Evolutionary conservation across 192 early-diverging fungal species (phyloP), one percentile per base, ranked within the genome.

Genomic region (Podila epicladia): DNA sequence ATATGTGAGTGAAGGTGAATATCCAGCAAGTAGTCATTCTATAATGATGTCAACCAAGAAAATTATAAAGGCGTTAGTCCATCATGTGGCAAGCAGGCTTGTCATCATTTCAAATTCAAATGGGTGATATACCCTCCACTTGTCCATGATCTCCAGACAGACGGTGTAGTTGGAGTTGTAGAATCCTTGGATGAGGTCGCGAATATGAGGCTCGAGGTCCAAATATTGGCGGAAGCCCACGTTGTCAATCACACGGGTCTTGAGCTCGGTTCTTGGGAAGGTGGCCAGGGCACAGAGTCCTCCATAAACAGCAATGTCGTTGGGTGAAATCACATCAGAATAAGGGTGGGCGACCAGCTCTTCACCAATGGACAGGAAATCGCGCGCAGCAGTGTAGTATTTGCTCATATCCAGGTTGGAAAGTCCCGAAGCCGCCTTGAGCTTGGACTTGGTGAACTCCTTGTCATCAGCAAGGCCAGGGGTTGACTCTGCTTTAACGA

Each of bases 261-360:
- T 92, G 20, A 97, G 82, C 49, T 95, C 92, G 48, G 82, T 55
- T 49, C 96, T 82, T 50, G 91, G 88, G 66, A 94, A 94, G 13
- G 94, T 88, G 15, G 94, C 92, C 45, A 97, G 68, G 9, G 93
- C 93, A 76, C 91, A 93, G 12, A 96, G 83, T 61, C 88, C 91
- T 57, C 93, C 93, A 77, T 94, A 95, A 4, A 92, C 85, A 32
- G 95, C 95, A 67, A 97, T 86, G 72, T 97, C 96, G 67, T 92
- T 92, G n/a, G 92, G 83, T 2, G 94, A 86, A 32, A 96, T 82
- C 11, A 92, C 78, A 70, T 90, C 65, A 50, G 62, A 74, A 55
- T 70, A 69, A 31, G 70, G 71, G 57, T 82, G 59, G 60, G 64
- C 58, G 37, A 75, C 69, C 1, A 73, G n/a, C 33, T 71, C 72